Percentiles rank a stretch among this genome's conserved stretches.
Evolutionary conservation across 2,329 filamentous ascomycete genomes (phyloP).

Genomic region (Rhinocladiella mackenziei): DNA sequence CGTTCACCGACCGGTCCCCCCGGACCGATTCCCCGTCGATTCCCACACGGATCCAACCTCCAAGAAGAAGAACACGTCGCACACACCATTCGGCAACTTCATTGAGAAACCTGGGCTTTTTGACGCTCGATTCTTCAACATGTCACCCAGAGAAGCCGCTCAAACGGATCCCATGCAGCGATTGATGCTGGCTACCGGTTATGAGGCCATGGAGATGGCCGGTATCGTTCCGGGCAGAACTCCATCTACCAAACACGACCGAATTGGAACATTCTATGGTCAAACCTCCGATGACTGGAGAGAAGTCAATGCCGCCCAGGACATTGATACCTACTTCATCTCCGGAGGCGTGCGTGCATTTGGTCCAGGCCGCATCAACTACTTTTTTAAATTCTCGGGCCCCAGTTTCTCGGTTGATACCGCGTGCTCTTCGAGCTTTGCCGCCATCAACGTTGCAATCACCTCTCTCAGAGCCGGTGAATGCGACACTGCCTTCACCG

Average conservation of each 20-base stretch:
- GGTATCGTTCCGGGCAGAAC: constrained; percentile 71
- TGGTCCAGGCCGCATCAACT: constrained; percentile 63
- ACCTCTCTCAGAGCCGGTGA: constrained; percentile 70
- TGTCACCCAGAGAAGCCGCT: constrained; percentile 74
- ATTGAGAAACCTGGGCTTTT: constrained; percentile 72
- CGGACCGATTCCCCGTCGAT: constrained; percentile 69
- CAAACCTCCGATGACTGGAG: constrained; percentile 73
- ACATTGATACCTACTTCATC: constrained; percentile 67
- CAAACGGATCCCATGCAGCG: constrained; percentile 80
- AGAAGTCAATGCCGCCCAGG: constrained; percentile 68
- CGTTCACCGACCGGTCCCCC: constrained; percentile 58
- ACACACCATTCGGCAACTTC: constrained; percentile 72
- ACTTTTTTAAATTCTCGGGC: constrained; percentile 72
- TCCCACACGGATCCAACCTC: constrained; percentile 68
- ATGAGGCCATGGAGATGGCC: constrained; percentile 77
- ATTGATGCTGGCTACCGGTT: constrained; percentile 70
- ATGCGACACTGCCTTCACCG: constrained; percentile 75
- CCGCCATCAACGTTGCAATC: constrained; percentile 68
- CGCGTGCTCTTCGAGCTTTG: constrained; percentile 71
- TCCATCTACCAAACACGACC: constrained; percentile 59
- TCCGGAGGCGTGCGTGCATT: constrained; percentile 61
- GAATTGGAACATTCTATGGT: constrained; percentile 70
- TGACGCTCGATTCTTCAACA: constrained; percentile 81
- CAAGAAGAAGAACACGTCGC: constrained; percentile 70
- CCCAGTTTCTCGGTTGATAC: constrained; percentile 71